These are phyloP conservation scores for Saururus chinensis DNA, from an alignment of 164 flowering plant genomes.

Conservation along the genomic window DNA sequence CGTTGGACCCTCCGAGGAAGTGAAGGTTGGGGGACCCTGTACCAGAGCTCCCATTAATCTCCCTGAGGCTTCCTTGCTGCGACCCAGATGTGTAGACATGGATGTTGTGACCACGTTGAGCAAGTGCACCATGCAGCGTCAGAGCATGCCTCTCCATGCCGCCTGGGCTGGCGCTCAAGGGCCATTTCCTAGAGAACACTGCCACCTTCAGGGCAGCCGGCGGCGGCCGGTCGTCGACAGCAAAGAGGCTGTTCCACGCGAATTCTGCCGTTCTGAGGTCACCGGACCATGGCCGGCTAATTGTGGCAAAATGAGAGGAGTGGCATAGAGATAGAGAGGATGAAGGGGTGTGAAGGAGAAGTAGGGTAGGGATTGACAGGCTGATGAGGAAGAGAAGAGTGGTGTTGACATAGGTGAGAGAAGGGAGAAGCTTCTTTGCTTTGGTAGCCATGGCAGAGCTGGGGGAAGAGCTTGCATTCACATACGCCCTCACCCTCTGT, in stretches of 20 bases:
- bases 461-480: not conserved
- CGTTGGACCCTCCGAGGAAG: conserved; percentile 50
- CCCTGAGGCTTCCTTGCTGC: not conserved
- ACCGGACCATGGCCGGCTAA: conserved; percentile 37
- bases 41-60: not conserved
- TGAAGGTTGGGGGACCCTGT: conserved; percentile 30
- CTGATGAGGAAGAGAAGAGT: conserved; percentile 57
- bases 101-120: conserved; percentile 53
- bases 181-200: conserved; percentile 91
- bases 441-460: conserved; percentile 4
- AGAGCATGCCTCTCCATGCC: conserved; percentile 96
- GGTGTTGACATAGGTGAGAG: conserved; percentile 32
- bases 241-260: conserved; percentile 66
- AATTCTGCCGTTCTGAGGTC: conserved; percentile 62
- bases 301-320: conserved; percentile 15
- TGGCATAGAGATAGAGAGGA: conserved; percentile 12
- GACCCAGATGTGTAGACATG: conserved; percentile 60
- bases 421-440: conserved; percentile 21
- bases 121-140: conserved; percentile 52
- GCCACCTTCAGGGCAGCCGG: conserved; percentile 48
- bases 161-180: conserved; percentile 48
- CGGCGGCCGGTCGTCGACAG: conserved; percentile 17
- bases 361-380: conserved; percentile 55
- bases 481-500: conserved; percentile 21
- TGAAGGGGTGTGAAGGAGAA: conserved; percentile 42